These are phyloP conservation scores for Leccinum subtestaceum DNA, from an alignment of 768 basidiomycete species.

Conservation along the genomic window DNA sequence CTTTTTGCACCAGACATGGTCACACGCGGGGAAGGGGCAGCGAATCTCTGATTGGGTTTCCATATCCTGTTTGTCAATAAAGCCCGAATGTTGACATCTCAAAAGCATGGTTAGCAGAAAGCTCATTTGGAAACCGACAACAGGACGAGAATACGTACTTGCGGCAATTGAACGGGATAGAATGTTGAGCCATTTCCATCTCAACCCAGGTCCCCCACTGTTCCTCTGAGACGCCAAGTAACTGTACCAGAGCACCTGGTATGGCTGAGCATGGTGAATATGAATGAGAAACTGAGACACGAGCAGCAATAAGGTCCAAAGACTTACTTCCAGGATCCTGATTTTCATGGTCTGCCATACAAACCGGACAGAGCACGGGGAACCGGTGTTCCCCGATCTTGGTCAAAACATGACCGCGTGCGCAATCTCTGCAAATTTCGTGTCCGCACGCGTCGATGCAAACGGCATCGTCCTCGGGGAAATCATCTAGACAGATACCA, in stretches of 20 bases:
- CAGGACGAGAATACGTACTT: constrained; percentile 36
- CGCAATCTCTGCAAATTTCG: constrained; percentile 52
- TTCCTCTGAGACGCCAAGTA: constrained; percentile 44
- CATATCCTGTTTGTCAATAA: constrained; percentile 50
- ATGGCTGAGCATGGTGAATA: constrained; percentile 32
- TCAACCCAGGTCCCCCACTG: constrained; percentile 44
- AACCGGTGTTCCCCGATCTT: constrained; percentile 53
- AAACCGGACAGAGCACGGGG: constrained; percentile 61
- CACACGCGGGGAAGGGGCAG: constrained; percentile 51
- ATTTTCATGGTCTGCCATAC: constrained; percentile 36
- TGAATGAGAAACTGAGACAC: not conserved
- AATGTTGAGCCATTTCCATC: constrained; percentile 44
- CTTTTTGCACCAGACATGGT: constrained; percentile 56
- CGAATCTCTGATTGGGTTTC: constrained; percentile 37
- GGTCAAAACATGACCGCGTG: constrained; percentile 40
- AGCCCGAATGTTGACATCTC: constrained; percentile 52
- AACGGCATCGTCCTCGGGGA: constrained; percentile 42
- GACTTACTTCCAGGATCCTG: constrained; percentile 31
- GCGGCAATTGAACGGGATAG: constrained; percentile 44
- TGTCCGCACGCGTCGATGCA: constrained; percentile 46
- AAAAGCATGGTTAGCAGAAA: not conserved
- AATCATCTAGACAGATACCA: constrained; percentile 52
- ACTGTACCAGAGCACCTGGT: constrained; percentile 34
- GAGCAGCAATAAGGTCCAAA: not conserved
- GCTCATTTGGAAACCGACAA: not conserved